Conservation (phyloP, 1,284 basidiomycete species). For the Moesziomyces aphidis region DNA sequence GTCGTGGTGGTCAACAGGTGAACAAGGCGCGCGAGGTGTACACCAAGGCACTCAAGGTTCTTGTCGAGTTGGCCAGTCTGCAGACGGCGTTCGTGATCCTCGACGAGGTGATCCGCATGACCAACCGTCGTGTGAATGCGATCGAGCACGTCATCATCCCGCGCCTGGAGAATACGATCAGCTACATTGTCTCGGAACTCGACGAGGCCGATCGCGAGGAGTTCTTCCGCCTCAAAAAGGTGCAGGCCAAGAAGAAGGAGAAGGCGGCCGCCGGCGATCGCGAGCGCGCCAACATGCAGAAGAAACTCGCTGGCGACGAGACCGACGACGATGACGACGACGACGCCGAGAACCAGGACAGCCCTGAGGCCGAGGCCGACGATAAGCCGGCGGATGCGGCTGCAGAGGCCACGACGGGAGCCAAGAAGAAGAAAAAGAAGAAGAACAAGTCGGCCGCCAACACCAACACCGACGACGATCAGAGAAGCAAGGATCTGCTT, state of each 20-base stretch:
- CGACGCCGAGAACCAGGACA: constrained; percentile 3
- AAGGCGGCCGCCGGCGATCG: constrained; percentile 40
- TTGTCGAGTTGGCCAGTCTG: constrained; percentile 95
- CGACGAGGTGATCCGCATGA: constrained; percentile 98
- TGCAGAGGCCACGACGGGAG: background rate
- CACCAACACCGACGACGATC: constrained; percentile 9
- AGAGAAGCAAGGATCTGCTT: constrained; percentile 54
- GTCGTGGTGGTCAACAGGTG: constrained; percentile 96
- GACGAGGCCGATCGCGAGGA: constrained; percentile 68
- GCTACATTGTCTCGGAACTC: constrained; percentile 65
- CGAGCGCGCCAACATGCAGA: constrained; percentile 14
- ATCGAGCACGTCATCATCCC: constrained; percentile 99
- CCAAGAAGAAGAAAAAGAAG: constrained; percentile 27
- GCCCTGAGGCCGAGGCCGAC: background rate
- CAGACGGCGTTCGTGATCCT: constrained; percentile 96
- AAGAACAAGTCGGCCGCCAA: constrained; percentile 4
- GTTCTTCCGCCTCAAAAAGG: constrained; percentile 67
- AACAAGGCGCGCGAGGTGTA: constrained; percentile 93
- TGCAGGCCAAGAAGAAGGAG: constrained; percentile 64
- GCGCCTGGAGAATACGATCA: constrained; percentile 92
- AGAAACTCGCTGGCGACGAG: constrained; percentile 7
- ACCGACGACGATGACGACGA: constrained; percentile 12
- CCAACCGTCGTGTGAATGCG: constrained; percentile 97
- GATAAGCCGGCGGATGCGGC: background rate
- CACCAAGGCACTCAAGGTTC: constrained; percentile 93